Percentiles rank a stretch among this genome's conserved stretches.
These are phyloP conservation scores for Lipomyces sp. DNA, from an alignment of 805 yeast genomes.

Conservation along the genomic window DNA sequence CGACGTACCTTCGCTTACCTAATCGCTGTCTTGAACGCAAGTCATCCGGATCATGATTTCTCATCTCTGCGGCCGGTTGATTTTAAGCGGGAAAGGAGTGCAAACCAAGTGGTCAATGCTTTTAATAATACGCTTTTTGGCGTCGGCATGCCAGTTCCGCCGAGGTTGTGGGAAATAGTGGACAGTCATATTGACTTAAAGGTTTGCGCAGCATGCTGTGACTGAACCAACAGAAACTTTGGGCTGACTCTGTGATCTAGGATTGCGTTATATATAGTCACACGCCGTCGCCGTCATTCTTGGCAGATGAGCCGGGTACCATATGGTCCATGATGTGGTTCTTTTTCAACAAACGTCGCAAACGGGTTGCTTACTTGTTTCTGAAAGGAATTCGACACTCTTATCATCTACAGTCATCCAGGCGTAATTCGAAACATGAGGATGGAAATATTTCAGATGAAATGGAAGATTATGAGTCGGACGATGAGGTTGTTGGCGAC, in stretches of 20 bases:
- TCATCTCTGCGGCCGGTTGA: slow-evolving; percentile 80
- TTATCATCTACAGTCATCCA: slow-evolving; percentile 48
- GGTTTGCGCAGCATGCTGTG: slow-evolving; percentile 48
- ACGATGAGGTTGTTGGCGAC: slow-evolving; percentile 50
- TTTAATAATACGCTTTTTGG: slow-evolving; percentile 80
- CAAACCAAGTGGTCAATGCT: slow-evolving; percentile 56
- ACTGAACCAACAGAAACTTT: not conserved
- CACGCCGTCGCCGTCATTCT: slow-evolving; percentile 58
- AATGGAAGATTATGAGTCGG: slow-evolving; percentile 22
- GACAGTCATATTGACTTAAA: slow-evolving; percentile 80
- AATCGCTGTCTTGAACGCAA: slow-evolving; percentile 86
- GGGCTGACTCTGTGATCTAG: slow-evolving; percentile 4
- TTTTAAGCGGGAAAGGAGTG: slow-evolving; percentile 57
- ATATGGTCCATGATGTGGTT: slow-evolving; percentile 88
- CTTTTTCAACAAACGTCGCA: slow-evolving; percentile 85
- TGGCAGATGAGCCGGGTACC: slow-evolving; percentile 66
- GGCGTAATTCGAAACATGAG: slow-evolving; percentile 43
- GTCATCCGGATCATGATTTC: slow-evolving; percentile 96
- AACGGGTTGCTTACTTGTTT: slow-evolving; percentile 86
- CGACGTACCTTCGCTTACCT: slow-evolving; percentile 88
- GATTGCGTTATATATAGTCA: slow-evolving; percentile 39
- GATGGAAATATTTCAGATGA: slow-evolving; percentile 42
- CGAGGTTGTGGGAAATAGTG: slow-evolving; percentile 87
- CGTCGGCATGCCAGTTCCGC: slow-evolving; percentile 56
- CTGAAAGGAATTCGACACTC: slow-evolving; percentile 59